phyloP scores from a whole-genome alignment of 1,284 basidiomycete species.

The Rhizopogon parksii region DNA sequence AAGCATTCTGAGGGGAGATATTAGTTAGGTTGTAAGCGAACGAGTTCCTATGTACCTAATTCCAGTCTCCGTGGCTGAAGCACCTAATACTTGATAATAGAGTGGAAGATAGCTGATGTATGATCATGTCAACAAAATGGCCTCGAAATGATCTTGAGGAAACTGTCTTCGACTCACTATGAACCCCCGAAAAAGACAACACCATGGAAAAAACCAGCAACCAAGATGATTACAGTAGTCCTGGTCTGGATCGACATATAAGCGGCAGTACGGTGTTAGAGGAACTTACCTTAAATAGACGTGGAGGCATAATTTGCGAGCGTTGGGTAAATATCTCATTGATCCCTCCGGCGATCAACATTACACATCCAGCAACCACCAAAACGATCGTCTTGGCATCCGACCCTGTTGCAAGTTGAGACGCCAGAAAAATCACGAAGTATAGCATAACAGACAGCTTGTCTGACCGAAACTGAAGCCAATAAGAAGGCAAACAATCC shows the following conservation, averaged over 20 bases:
- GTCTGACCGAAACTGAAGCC: constrained; percentile 77
- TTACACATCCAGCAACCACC: constrained; percentile 59
- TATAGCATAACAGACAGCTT: constrained; percentile 39
- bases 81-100: constrained; percentile 73
- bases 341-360: constrained; percentile 50
- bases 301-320: constrained; percentile 75
- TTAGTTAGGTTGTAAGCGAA: background rate
- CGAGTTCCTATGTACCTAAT: constrained; percentile 41
- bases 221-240: constrained; percentile 62
- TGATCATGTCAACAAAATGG: constrained; percentile 6
- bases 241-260: constrained; percentile 43
- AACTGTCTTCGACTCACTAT: constrained; percentile 17
- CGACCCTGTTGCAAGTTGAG: constrained; percentile 21
- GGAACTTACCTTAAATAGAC: constrained; percentile 59
- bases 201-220: constrained; percentile 61
- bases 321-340: constrained; percentile 70
- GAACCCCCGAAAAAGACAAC: constrained; percentile 52
- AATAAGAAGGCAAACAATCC: constrained; percentile 70
- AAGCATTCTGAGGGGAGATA: constrained; percentile 48
- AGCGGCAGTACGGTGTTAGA: background rate
- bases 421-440: background rate
- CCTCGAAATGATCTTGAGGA: constrained; percentile 2
- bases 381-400: constrained; percentile 61
- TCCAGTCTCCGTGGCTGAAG: constrained; percentile 70
- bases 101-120: constrained; percentile 58